phyloP scores from a whole-genome alignment of 176 grass and related monocot species.

The Oryza glumipatula region DNA sequence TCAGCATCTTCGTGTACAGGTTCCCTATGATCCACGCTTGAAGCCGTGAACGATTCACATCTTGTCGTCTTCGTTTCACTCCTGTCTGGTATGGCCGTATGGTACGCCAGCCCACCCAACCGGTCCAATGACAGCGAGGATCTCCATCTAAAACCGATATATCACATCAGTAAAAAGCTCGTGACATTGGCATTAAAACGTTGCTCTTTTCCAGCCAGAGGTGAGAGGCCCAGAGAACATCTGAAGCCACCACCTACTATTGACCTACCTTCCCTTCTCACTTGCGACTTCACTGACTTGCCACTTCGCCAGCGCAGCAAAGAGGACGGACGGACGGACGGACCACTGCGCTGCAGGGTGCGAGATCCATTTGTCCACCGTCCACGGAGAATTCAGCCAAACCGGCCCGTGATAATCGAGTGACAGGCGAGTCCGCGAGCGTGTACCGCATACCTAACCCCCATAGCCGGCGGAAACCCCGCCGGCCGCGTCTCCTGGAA shows the following conservation, averaged over 20 bases:
- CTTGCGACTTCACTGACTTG: too few species aligned
- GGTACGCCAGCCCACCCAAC: too few species aligned
- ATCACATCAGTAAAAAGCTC: slow-evolving; percentile 8
- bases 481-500: neutral
- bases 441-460: neutral
- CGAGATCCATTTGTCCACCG: slow-evolving; percentile 26
- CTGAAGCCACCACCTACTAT: slow-evolving; percentile 4
- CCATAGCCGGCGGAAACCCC: neutral
- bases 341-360: neutral
- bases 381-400: slow-evolving; percentile 1
- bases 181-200: neutral
- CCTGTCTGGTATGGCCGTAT: neutral
- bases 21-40: too few species aligned
- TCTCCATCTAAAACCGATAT: neutral
- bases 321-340: neutral
- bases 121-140: slow-evolving; percentile 2
- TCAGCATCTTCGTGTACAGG: too few species aligned
- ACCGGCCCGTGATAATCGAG: slow-evolving; percentile 25
- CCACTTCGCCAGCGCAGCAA: too few species aligned
- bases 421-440: neutral
- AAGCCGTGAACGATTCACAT: neutral
- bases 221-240: neutral
- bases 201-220: neutral
- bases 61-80: neutral
- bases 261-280: neutral